These are phyloP conservation scores for Epichloe amarillans DNA, from an alignment of 2,329 filamentous ascomycete species.

Conservation along the genomic window DNA sequence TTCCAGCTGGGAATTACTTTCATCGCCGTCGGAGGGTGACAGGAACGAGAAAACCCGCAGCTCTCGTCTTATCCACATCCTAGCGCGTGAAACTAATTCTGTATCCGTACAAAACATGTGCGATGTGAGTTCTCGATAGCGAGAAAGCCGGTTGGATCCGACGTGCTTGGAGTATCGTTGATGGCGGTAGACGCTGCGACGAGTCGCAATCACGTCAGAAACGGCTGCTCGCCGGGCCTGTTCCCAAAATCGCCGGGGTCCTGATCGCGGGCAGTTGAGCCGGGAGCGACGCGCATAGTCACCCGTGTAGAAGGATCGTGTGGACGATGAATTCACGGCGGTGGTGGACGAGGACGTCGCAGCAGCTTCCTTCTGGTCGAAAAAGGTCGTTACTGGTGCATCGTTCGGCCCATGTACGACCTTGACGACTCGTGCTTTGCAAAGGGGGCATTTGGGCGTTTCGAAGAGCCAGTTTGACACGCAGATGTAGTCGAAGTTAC, in stretches of 20 bases:
- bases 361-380: conserved; percentile 29
- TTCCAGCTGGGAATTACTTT: conserved; percentile 8
- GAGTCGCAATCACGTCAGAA: conserved; percentile 24
- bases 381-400: conserved; percentile 34
- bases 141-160: conserved; percentile 65
- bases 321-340: background rate
- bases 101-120: conserved; percentile 48
- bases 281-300: background rate
- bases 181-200: conserved; percentile 60
- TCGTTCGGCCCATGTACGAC: conserved; percentile 51
- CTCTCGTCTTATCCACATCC: conserved; percentile 73
- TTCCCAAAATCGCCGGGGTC: conserved; percentile 4
- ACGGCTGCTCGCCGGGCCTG: background rate
- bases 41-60: conserved; percentile 72
- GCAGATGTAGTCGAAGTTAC: conserved; percentile 75
- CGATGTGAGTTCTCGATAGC: conserved; percentile 62
- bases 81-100: conserved; percentile 60
- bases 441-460: conserved; percentile 64
- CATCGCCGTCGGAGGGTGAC: conserved; percentile 18
- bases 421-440: conserved; percentile 42
- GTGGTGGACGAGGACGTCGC: background rate
- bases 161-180: conserved; percentile 68
- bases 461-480: conserved; percentile 70
- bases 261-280: background rate
- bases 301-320: background rate